Percentiles rank a stretch among this genome's conserved stretches.
These are phyloP conservation scores for Wickerhamiella domercqiae DNA, from an alignment of 805 yeast genomes.

Conservation along the genomic window DNA sequence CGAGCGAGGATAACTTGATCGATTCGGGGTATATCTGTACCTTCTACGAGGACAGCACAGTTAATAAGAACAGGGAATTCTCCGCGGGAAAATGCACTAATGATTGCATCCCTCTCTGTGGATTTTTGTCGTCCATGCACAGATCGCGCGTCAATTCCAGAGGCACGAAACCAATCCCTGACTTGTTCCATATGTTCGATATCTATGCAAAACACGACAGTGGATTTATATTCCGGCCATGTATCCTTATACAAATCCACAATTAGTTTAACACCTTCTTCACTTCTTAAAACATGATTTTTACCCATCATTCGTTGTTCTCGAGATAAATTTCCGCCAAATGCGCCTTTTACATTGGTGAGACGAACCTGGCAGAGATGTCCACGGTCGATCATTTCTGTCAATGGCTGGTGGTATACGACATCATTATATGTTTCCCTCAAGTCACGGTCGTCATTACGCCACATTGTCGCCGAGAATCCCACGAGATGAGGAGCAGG, in stretches of 20 bases:
- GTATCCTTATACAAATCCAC: conserved; percentile 36
- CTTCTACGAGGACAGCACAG: conserved; percentile 85
- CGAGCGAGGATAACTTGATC: conserved; percentile 67
- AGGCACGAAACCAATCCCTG: conserved; percentile 34
- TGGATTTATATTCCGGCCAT: conserved; percentile 33
- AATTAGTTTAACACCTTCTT: conserved; percentile 30
- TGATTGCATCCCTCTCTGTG: conserved; percentile 34
- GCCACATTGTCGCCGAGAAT: conserved; percentile 71
- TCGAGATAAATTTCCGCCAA: conserved; percentile 32
- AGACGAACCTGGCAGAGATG: conserved; percentile 59
- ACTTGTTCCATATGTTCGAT: conserved; percentile 47
- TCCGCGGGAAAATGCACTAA: conserved; percentile 47
- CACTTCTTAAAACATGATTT: conserved; percentile 16
- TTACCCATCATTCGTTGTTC: conserved; percentile 40
- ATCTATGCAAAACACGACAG: conserved; percentile 67
- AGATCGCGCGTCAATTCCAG: conserved; percentile 54
- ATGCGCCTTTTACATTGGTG: conserved; percentile 42
- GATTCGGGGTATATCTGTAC: conserved; percentile 83
- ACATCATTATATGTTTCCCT: conserved; percentile 52
- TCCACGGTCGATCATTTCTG: conserved; percentile 49
- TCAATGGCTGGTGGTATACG: conserved; percentile 50
- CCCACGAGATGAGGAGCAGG: conserved; percentile 48
- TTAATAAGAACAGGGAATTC: conserved; percentile 60
- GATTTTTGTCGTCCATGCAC: conserved; percentile 53
- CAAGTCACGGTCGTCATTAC: conserved; percentile 56